Evolutionary conservation across 345 rosid species (phyloP).

Genomic region (Salix purpurea): DNA sequence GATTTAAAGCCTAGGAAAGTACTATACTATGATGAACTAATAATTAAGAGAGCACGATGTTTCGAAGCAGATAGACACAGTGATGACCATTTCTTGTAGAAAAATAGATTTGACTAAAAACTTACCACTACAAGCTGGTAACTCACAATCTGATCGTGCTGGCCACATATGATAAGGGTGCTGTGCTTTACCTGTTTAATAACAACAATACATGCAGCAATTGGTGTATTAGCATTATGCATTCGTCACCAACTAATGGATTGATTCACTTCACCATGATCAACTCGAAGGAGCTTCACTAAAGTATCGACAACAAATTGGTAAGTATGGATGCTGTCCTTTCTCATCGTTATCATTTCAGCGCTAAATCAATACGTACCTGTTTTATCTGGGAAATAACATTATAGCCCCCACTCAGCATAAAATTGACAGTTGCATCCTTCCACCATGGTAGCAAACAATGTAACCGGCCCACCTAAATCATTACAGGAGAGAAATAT

Average conservation of each 20-base stretch:
- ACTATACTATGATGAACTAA: not conserved
- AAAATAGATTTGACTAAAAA: not conserved
- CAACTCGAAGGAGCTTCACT: not conserved
- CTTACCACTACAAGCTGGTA: constrained; percentile 73
- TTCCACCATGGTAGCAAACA: constrained; percentile 92
- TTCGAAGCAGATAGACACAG: not conserved
- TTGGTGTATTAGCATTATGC: not conserved
- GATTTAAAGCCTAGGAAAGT: not conserved
- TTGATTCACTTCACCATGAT: not conserved
- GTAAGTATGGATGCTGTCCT: not conserved
- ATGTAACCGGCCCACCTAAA: constrained; percentile 82
- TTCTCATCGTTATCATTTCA: not conserved
- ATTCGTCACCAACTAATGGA: not conserved
- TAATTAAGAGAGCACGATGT: not conserved
- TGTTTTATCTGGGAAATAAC: constrained; percentile 51
- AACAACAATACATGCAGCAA: not conserved
- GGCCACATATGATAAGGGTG: constrained; percentile 86
- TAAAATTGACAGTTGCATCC: constrained; percentile 77
- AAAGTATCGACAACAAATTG: not conserved
- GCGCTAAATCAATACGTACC: constrained; percentile 34
- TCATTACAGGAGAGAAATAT: constrained; percentile 2
- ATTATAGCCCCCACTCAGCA: constrained; percentile 82
- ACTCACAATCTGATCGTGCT: constrained; percentile 77
- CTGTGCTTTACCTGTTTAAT: constrained; percentile 59
- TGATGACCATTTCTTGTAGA: not conserved